These are phyloP conservation scores for Aphanomyces euteiches DNA, from an alignment of 352 stramenopile species.

Conservation along the genomic window DNA sequence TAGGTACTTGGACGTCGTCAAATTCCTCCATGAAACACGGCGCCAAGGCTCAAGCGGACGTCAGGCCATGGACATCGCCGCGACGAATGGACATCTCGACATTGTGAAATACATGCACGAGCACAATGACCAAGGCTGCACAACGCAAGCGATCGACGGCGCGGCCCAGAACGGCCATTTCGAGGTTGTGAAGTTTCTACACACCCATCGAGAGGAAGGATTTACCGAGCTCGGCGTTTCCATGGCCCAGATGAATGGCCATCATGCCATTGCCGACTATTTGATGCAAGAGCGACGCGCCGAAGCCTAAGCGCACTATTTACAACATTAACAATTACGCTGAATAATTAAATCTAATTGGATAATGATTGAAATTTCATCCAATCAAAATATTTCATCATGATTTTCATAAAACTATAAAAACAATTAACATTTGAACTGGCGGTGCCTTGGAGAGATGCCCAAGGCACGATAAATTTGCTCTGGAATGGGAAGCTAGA, in stretches of 20 bases:
- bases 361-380: no score
- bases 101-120: conserved; percentile 26
- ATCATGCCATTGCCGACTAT: neutral
- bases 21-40: conserved; percentile 2
- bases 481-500: no score
- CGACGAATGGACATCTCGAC: conserved; percentile 27
- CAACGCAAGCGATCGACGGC: conserved; percentile 26
- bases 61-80: conserved; percentile 27
- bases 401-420: no score
- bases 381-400: no score
- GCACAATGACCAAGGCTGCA: conserved; percentile 13
- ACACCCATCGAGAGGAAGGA: conserved; percentile 16
- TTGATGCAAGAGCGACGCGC: neutral
- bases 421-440: no score
- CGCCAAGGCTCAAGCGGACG: conserved; percentile 15
- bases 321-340: no score
- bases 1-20: conserved; percentile 18
- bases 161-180: conserved; percentile 27
- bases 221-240: conserved; percentile 6
- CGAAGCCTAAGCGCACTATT: no score
- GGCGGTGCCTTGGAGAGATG: no score
- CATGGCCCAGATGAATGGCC: neutral
- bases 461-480: no score
- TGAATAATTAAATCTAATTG: no score
- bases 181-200: conserved; percentile 21